Base-by-base conservation (phyloP, 345 rosid genomes). In the Hevea brasiliensis region DNA sequence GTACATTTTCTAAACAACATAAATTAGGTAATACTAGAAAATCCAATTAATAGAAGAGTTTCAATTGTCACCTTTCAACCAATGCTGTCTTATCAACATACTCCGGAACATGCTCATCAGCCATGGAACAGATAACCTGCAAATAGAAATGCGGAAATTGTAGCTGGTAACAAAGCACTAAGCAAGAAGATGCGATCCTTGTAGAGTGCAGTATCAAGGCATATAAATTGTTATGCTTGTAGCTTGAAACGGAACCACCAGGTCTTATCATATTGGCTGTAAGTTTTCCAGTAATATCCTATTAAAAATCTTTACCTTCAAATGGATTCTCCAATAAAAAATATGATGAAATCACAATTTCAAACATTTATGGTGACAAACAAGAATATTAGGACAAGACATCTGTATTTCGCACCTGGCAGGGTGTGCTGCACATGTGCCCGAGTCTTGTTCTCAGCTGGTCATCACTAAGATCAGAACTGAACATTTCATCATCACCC, bases 401-500 rank as follows among this genome's bases (percentile, higher is more conserved):
- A 37, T 53, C 20, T 14, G 55, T 81, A 95, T 93, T 67, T 21
- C 13, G 47, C 81, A 95, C 99, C 98, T 92, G 99, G 87, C 97
- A 90, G 75, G 97, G 97, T 11, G 89, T 92, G 78, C 83, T 92
- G 79, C 84, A 80, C 99, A 95, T 95, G 75, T 91, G 96, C 12
- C 99, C 97, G 70, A 95, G 96, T 80, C 89, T 88, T 79, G 76
- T 82, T 91, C 80, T 92, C 76, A 92, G 85, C 77, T 92, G 99
- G 86, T 95, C 92, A 56, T 92, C 99, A 64, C 83, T 95, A 67
- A 95, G 98, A 80, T 95, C 98, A 45, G 99, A 95, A 80, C 99
- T 95, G 85, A 95, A 95, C 90, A 92, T 84, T 84, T 92, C 99
- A 77, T 92, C 98, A 54, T 92, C 98, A 7, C 99, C 99, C 98